Evolutionary conservation across 805 yeast species (phyloP).

Genomic region (Sungouiozyma intestinalis): DNA sequence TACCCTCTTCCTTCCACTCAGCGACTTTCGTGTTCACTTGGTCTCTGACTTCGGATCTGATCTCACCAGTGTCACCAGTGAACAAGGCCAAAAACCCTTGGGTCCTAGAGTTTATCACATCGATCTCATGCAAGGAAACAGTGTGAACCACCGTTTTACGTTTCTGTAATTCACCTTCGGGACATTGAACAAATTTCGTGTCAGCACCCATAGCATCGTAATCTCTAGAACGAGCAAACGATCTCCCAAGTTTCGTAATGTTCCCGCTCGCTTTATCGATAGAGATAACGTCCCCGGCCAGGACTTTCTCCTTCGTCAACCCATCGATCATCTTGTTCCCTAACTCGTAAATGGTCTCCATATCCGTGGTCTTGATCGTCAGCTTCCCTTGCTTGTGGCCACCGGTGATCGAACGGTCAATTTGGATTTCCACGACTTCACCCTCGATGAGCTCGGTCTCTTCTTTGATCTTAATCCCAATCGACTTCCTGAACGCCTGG

Average conservation of each 20-base stretch:
- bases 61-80: constrained; percentile 96
- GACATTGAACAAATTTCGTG: constrained; percentile 94
- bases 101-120: constrained; percentile 92
- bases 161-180: constrained; percentile 96
- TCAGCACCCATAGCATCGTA: constrained; percentile 99
- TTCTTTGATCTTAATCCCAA: constrained; percentile 91
- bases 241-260: constrained; percentile 87
- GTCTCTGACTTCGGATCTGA: constrained; percentile 87
- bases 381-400: constrained; percentile 98
- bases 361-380: constrained; percentile 93
- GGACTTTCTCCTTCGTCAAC: constrained; percentile 84
- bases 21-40: constrained; percentile 95
- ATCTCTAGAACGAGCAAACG: constrained; percentile 92
- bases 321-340: constrained; percentile 94
- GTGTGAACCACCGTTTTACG: constrained; percentile 94
- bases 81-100: constrained; percentile 95
- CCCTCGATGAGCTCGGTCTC: constrained; percentile 98
- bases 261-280: constrained; percentile 94
- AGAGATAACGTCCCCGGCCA: constrained; percentile 94
- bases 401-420: constrained; percentile 87
- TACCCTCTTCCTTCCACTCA: constrained; percentile 98
- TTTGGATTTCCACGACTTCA: constrained; percentile 94
- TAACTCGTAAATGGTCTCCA: constrained; percentile 95
- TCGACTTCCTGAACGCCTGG: constrained; percentile 91
- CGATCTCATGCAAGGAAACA: constrained; percentile 95